Evolutionary conservation across 108 stramenopile genomes (phyloP), one percentile per base, ranked within the genome.

Genomic region (Fistulifera solaris): DNA sequence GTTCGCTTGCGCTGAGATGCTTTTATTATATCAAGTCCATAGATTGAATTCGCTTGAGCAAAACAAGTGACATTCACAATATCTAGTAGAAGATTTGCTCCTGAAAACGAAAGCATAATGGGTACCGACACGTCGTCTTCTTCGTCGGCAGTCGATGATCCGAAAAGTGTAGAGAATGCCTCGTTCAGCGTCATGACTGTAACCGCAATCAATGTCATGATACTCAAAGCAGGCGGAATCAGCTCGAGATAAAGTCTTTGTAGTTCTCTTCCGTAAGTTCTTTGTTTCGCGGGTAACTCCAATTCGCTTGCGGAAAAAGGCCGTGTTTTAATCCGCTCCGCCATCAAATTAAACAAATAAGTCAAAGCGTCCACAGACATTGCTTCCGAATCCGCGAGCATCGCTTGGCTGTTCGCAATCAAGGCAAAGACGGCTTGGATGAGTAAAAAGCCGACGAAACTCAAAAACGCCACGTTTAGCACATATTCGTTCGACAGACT

Each of bases 1-100:
- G 31, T 35, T 8, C 8, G 31, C 31, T 35, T 35, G 6, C 31
- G 31, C 8, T 3, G 8, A 3, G 31, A 35, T 35, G 31, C 6
- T 54, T 38, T 23, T 12, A 35, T 38, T 2, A 54, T 39, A 18
- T 54, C 53, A 2, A 54, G 21, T 12, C 53, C 27, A 35, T 35
- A 54, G 1, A 35, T 39, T 31, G 27, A 27, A 19, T 45, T 35
- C 3, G 56, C 56, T 17, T 35, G 40, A 16, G 81, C 82, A 65
- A 85, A 90, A 55, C 81, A 89, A 1, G 60, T 64, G 8, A 86
- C 84, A 61, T 90, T 90, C 44, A 90, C 51, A 38, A 76, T 56
- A 62, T 90, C 88, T 45, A 90, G 40, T 35, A 67, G 35, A 55
- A 90, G 50, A 51, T 90, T 90, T 23, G 75, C 40, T n/a, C 43